Evolutionary conservation across 257 asterid genomes (phyloP), one percentile per base, ranked within the genome.

Genomic region (Salvia hispanica): DNA sequence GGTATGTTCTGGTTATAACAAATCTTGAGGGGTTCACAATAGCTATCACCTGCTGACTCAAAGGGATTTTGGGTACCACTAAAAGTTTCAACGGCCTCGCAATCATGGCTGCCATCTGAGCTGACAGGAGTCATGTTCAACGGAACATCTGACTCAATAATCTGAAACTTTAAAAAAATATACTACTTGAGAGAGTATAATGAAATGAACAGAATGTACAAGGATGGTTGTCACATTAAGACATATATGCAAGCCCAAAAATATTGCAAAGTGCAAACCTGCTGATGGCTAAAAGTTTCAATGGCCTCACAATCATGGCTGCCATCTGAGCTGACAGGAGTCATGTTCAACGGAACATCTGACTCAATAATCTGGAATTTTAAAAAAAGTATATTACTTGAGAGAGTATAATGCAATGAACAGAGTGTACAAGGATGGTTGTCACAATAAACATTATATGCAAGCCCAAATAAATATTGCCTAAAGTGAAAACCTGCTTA

Each of bases 331-430:
- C 78, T 72, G 76, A 62, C 47, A 11, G 77, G 85, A 69, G 66
- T 73, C 62, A 54, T 34, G 46, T 58, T 76, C 34, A 57, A 15
- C 3, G 80, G 80, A 54, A 46, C 74, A 55, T 74, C 87, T 5
- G 83, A 56, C 36, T 72, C 90, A 77, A 82, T 85, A 56, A 85
- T 82, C 96, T 89, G 80, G 74, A 9, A 51, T 31, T 58, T 54
- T 34, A 62, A 72, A 15, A 61, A 55, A 66, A 40, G 48, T 55
- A 56, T 58, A 18, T 11, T 34, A 54, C 47, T 7, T 12, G 45
- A 40, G 45, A 9, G 66, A 60, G 63, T 44, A 56, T 48, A 56
- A 69, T 16, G 14, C 58, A 43, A 52, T 40, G 39, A 62, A 36
- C 7, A 45, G 42, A 34, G 44, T 47, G 11, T 54, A 72, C 53